Conservation (phyloP, 352 stramenopile species). For the Phytophthora fragariaefolia region DNA sequence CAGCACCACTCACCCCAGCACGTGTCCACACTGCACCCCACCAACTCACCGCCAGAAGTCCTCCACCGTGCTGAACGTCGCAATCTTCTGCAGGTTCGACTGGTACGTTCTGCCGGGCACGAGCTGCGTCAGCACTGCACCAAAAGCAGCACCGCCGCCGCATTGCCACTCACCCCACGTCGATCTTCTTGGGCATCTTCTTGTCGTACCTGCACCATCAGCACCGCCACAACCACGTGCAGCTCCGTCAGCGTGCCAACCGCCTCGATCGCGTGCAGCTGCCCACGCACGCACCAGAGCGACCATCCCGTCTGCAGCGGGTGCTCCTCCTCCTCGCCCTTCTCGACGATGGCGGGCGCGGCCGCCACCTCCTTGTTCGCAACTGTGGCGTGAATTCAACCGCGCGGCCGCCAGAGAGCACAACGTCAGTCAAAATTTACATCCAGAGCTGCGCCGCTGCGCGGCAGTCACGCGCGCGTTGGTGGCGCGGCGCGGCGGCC, state of each 20-base stretch:
- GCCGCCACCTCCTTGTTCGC: constrained; percentile 36
- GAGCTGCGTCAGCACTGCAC: constrained; percentile 1
- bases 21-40: neutral
- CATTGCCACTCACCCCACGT: constrained; percentile 68
- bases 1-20: constrained; percentile 2
- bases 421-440: constrained; percentile 17
- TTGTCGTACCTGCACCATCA: constrained; percentile 90
- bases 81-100: constrained; percentile 87
- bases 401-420: constrained; percentile 8
- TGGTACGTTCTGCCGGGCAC: constrained; percentile 33
- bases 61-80: constrained; percentile 92
- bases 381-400: constrained; percentile 27
- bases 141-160: neutral
- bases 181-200: constrained; percentile 92
- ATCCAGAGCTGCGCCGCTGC: constrained; percentile 1
- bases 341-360: constrained; percentile 30
- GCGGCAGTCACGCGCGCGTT: neutral
- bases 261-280: neutral
- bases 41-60: constrained; percentile 90
- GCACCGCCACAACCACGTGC: neutral
- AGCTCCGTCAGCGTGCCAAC: too few species aligned
- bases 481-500: neutral
- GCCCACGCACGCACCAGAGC: constrained; percentile 69
- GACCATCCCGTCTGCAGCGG: constrained; percentile 89
- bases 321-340: constrained; percentile 73